Base-by-base conservation (phyloP, 2,329 filamentous ascomycete genomes). In the Aspergillus glaucus region DNA sequence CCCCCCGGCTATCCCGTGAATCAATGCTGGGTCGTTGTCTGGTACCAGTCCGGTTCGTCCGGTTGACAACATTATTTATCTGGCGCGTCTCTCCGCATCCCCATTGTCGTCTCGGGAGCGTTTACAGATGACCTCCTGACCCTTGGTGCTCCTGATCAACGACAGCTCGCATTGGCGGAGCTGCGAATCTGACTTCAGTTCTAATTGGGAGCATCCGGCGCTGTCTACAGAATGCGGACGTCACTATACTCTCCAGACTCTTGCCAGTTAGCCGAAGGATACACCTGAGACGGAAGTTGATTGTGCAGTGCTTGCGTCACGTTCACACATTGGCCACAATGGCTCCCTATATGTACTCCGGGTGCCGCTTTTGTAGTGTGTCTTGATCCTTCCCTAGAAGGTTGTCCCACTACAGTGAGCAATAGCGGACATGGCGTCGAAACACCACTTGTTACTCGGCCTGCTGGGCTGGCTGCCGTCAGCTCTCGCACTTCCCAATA, bases 391-490 rank as follows among this genome's bases (percentile, higher is more conserved):
- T 40, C 6, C 37, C n/a, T 15, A 14, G 14, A n/a, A 37, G 8
- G 9, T 19, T 40, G 7, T 17, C n/a, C 34, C 17, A 10, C n/a
- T 19, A 40, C 6, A 22, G 10, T 10, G 15, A 15, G 21, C 22
- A 43, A 17, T 19, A 32, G 14, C 9, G 4, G 26, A 32, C 26
- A 63, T 57, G 53, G 45, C 50, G 37, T 53, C 40, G 50, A 53
- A 54, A 8, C 45, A 10, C 14, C 2, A 59, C 7, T 36, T 57
- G 10, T 17, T 54, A 5, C 21, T 59, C 24, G 46, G 52, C 30
- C 22, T 53, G 39, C 43, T 64, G 44, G 45, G 48, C 49, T 57
- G 47, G 21, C 21, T 60, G 36, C 49, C 57, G 3, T 55, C 52
- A 2, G 43, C 45, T 26, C 42, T 51, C 45, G 60, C 60, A 26